Percentiles rank a stretch among this genome's conserved stretches.
Conservation (phyloP, 495 filamentous ascomycete genomes). For the Mycothermus thermophilus region DNA sequence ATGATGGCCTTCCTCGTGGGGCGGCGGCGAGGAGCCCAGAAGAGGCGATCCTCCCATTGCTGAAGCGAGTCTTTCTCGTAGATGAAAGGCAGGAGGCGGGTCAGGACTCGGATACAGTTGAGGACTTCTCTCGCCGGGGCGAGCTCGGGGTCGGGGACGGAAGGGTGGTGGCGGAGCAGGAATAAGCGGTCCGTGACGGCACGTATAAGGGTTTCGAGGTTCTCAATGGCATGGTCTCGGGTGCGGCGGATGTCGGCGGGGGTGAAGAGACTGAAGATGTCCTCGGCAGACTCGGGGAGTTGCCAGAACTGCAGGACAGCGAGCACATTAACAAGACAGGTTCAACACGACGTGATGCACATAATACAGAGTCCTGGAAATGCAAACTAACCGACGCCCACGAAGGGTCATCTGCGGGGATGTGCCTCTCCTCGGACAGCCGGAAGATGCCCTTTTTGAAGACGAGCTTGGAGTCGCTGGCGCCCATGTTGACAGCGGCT, state of each 20-base stretch:
- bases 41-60: conserved; percentile 82
- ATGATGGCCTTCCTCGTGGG: conserved; percentile 37
- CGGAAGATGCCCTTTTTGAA: conserved; percentile 99
- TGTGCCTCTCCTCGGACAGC: conserved; percentile 78
- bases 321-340: background rate
- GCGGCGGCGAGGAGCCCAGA: conserved; percentile 69
- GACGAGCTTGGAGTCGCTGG: conserved; percentile 96
- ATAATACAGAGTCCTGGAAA: background rate
- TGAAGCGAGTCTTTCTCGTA: conserved; percentile 84
- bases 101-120: conserved; percentile 87
- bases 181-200: conserved; percentile 70
- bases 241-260: conserved; percentile 85
- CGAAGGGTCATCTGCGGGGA: conserved; percentile 78
- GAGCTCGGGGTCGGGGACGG: conserved; percentile 75
- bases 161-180: conserved; percentile 69
- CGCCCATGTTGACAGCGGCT: conserved; percentile 58
- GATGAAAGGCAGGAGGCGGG: conserved; percentile 79
- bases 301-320: conserved; percentile 73
- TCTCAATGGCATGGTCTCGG: conserved; percentile 70
- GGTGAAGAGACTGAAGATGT: conserved; percentile 94
- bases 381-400: conserved; percentile 66
- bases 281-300: conserved; percentile 87
- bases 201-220: conserved; percentile 81
- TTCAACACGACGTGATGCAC: background rate
- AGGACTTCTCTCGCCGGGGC: conserved; percentile 84